Percentiles rank a stretch among this genome's conserved stretches.
These are phyloP conservation scores for Ophiostoma sp. DNA, from an alignment of 2,329 filamentous ascomycete genomes.

Conservation along the genomic window DNA sequence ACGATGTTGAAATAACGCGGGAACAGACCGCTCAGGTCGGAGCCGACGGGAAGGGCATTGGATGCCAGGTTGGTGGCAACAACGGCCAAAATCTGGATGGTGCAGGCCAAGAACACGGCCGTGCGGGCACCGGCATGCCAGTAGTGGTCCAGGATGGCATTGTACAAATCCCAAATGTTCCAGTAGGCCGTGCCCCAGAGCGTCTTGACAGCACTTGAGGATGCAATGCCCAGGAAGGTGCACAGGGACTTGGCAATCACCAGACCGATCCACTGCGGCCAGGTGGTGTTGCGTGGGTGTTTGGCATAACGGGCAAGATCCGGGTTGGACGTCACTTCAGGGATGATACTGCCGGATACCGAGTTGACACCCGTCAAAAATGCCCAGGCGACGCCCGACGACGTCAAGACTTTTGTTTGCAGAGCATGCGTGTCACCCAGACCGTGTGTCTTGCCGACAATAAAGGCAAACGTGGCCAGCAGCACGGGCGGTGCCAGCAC, in stretches of 20 bases:
- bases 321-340: slow-evolving; percentile 25
- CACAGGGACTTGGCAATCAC: slow-evolving; percentile 46
- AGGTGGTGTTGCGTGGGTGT: slow-evolving; percentile 38
- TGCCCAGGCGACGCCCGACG: slow-evolving; percentile 33
- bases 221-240: slow-evolving; percentile 45
- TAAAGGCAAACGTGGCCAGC: slow-evolving; percentile 30
- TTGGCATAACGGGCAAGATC: slow-evolving; percentile 21
- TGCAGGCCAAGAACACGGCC: slow-evolving; percentile 31
- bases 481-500: slow-evolving; percentile 28
- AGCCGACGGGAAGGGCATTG: slow-evolving; percentile 42
- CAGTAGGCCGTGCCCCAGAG: slow-evolving; percentile 39
- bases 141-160: slow-evolving; percentile 32
- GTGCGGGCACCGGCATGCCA: slow-evolving; percentile 28
- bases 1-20: slow-evolving; percentile 40
- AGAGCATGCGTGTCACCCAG: slow-evolving; percentile 43
- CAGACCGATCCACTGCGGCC: slow-evolving; percentile 41
- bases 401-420: slow-evolving; percentile 41
- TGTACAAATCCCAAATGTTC: slow-evolving; percentile 33
- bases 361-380: slow-evolving; percentile 33
- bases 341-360: slow-evolving; percentile 36
- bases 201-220: slow-evolving; percentile 46
- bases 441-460: slow-evolving; percentile 41
- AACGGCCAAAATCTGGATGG: slow-evolving; percentile 30
- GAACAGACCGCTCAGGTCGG: slow-evolving; percentile 38
- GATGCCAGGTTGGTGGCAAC: slow-evolving; percentile 33